A percentile compares a stretch with the other conserved stretches of the same genome.
Evolutionary conservation across 106 monocot species (phyloP).

Genomic region (Narthecium ossifragum): DNA sequence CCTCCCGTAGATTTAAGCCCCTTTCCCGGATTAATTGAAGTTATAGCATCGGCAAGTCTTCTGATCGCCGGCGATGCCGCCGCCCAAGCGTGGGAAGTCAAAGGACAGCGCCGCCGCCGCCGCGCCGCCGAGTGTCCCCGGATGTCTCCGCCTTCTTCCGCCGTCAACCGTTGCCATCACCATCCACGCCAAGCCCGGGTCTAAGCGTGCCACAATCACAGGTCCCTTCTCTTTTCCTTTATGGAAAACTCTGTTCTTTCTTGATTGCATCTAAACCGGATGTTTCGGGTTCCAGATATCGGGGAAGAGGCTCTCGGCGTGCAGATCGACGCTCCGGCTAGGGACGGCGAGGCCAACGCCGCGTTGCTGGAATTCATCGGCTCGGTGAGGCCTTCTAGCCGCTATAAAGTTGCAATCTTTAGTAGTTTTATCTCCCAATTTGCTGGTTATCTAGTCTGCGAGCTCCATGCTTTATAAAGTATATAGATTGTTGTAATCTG

Average conservation of each 20-base stretch:
- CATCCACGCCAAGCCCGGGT: slow-evolving; percentile 91
- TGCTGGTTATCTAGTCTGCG: no score
- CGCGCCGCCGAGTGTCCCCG: slow-evolving; percentile 29
- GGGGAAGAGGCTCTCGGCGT: slow-evolving; percentile 76
- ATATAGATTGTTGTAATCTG: no score
- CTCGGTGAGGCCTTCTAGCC: slow-evolving; percentile 34
- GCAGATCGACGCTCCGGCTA: slow-evolving; percentile 90
- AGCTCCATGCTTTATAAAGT: no score
- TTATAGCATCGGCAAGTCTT: no score
- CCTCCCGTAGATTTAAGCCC: no score
- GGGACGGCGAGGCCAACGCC: slow-evolving; percentile 91
- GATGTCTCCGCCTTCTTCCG: slow-evolving; percentile 56
- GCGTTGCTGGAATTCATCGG: slow-evolving; percentile 77
- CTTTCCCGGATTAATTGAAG: no score
- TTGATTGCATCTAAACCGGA: background rate
- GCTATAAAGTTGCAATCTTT: no score
- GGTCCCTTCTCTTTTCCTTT: slow-evolving; percentile 23
- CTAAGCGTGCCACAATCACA: slow-evolving; percentile 84
- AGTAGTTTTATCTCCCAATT: no score
- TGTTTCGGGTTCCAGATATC: slow-evolving; percentile 32
- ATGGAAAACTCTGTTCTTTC: background rate
- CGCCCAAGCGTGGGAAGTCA: slow-evolving; percentile 54
- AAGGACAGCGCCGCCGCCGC: slow-evolving; percentile 24
- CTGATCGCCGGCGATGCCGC: slow-evolving; percentile 44
- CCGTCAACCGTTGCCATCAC: slow-evolving; percentile 68